Evolutionary conservation across 768 basidiomycete species (phyloP).

Genomic region (Leccinum obscurum): DNA sequence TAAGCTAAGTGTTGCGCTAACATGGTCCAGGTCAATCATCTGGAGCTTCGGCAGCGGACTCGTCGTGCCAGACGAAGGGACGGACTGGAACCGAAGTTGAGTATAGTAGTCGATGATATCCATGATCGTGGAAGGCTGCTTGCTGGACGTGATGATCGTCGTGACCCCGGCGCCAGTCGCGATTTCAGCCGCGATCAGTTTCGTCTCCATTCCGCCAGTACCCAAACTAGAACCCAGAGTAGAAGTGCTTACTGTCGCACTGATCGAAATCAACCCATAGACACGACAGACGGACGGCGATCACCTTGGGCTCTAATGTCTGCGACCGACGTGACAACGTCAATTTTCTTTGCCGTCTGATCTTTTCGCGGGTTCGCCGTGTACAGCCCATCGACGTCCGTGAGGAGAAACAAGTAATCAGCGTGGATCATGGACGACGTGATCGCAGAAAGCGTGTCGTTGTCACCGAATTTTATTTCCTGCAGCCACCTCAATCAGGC

Average conservation of each 20-base stretch:
- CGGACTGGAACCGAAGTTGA: constrained; percentile 39
- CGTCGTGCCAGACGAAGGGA: constrained; percentile 34
- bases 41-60: constrained; percentile 30
- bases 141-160: constrained; percentile 87
- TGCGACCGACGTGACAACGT: constrained; percentile 80
- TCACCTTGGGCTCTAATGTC: constrained; percentile 79
- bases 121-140: constrained; percentile 70
- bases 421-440: constrained; percentile 98
- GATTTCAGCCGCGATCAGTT: constrained; percentile 97
- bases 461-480: constrained; percentile 99
- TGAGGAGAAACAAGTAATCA: constrained; percentile 94
- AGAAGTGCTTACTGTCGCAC: constrained; percentile 74
- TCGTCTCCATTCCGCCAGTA: constrained; percentile 99
- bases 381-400: constrained; percentile 95
- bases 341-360: constrained; percentile 74
- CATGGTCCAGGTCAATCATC: constrained; percentile 25
- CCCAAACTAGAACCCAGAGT: constrained; percentile 93
- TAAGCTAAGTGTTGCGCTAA: constrained; percentile 24
- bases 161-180: constrained; percentile 94
- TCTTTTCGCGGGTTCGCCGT: constrained; percentile 95
- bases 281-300: constrained; percentile 7
- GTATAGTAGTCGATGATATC: constrained; percentile 79
- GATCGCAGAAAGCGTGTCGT: constrained; percentile 96
- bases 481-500: constrained; percentile 31
- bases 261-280: neutral